Base-by-base conservation (phyloP, 495 filamentous ascomycete species). In the Penicillium lagena region DNA sequence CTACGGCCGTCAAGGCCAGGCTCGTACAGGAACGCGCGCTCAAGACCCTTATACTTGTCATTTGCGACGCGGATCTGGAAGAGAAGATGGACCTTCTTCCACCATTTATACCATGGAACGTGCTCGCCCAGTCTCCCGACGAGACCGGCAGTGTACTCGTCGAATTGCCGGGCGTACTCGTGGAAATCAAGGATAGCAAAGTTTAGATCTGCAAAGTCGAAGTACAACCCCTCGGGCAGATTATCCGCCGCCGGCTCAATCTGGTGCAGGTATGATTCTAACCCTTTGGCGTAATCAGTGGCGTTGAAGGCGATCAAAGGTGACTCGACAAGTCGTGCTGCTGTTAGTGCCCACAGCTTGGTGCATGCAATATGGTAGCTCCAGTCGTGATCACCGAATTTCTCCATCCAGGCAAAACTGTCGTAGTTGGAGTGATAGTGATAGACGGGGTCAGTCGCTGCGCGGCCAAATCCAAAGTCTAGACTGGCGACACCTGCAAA, bases 381-480 rank as follows among this genome's bases (percentile, higher is more conserved):
- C 67, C 75, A 89, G 9, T 65, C 69, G 1, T 71, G 69, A 52
- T 89, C 85, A n/a, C 81, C 81, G 47, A 72, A 86, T 12, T 66
- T 75, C 29, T 83, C 73, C 85, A 89, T 89, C 85, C 85, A 89
- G 44, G 77, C 67, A 49, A 85, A 86, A 52, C 75, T 80, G 55
- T 89, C 85, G 56, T 86, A 89, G 59, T 88, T 87, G 45, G 81
- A 85, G 58, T 89, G 85, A 50, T 88, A 89, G 54, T 86, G 85
- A 49, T 87, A 87, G 4, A 87, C 74, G 0, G 85, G 60, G 29
- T 72, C 67, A 0, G 70, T 62, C 1, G 37, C 13, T 4, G 56
- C 63, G 22, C 47, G 44, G 13, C 49, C 49, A 47, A 85, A 87
- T 8, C 77, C 79, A 22, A 87, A 66, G 44, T 87, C 79, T 12